Conservation (phyloP, 2,329 filamentous ascomycete species). For the Hyphodiscus sp. region DNA sequence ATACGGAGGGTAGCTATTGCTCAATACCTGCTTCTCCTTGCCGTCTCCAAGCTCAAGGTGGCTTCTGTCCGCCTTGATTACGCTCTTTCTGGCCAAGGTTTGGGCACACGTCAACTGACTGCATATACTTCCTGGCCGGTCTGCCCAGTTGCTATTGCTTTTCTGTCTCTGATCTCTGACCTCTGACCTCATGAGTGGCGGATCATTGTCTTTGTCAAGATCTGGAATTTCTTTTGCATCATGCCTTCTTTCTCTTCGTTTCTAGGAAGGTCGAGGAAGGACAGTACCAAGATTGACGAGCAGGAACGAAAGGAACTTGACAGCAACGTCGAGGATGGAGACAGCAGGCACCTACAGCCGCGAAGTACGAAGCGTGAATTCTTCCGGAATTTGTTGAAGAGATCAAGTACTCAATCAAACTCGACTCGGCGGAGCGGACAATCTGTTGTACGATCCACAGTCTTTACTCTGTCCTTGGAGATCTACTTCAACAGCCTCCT, state of each 20-base stretch:
- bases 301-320: slow-evolving; percentile 12
- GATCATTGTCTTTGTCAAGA: neutral
- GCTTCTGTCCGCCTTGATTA: neutral
- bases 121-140: neutral
- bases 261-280: slow-evolving; percentile 17
- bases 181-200: neutral
- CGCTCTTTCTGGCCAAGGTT: neutral
- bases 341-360: slow-evolving; percentile 23
- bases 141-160: neutral
- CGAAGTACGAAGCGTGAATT: slow-evolving; percentile 30
- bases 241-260: slow-evolving; percentile 29
- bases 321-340: slow-evolving; percentile 11
- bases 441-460: neutral
- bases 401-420: slow-evolving; percentile 14
- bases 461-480: neutral
- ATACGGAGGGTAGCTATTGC: no score
- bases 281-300: slow-evolving; percentile 4
- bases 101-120: neutral
- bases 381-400: slow-evolving; percentile 28
- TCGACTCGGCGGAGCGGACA: neutral
- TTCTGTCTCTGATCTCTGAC: neutral
- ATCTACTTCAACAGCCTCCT: neutral
- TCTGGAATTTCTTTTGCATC: slow-evolving; percentile 5
- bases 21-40: slow-evolving; percentile 3
- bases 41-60: neutral